Evolutionary conservation across 768 basidiomycete genomes (phyloP), one percentile per base, ranked within the genome.

Genomic region (Sarcodon sp.): DNA sequence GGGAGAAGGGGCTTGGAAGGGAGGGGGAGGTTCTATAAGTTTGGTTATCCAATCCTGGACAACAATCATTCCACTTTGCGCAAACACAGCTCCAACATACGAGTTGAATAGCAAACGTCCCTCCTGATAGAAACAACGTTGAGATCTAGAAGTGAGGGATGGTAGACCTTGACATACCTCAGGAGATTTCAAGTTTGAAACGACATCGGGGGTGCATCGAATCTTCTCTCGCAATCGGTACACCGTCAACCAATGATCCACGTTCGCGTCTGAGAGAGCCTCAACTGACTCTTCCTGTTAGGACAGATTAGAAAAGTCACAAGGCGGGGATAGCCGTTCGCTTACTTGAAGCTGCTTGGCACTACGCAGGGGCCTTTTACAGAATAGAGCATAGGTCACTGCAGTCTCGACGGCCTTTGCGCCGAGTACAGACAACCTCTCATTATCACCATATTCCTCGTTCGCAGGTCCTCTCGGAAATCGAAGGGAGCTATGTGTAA

Each of bases 21-120:
- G 57, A 53, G 48, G 61, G 53, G n/a, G 61, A 7, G 80, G 79
- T 53, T 71, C 72, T 45, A 83, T 65, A 27, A 83, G 66, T 46
- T 65, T 66, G 44, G 73, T 72, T 33, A 83, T 71, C 81, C 81
- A 86, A 18, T 61, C 55, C 55, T 77, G 69, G 44, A 83, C 66
- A 6, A 60, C 56, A 4, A 55, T 39, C 34, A 74, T 56, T 16
- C 82, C 83, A 47, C 68, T 72, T 45, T 75, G 73, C n/a, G 72
- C 65, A 58, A 74, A 80, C 10, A 81, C 60, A n/a, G 80, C 83
- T 7, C 80, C 83, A 10, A 84, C 65, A 52, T 83, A 84, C 15
- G 74, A 73, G 54, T 73, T 56, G 52, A 82, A 82, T 44, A 79
- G 71, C 39, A 60, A 63, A 27, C 66, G 66, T 47, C 75, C 71